Base-by-base conservation (phyloP, 2,329 filamentous ascomycete species). In the Cladorrhinum sp. region DNA sequence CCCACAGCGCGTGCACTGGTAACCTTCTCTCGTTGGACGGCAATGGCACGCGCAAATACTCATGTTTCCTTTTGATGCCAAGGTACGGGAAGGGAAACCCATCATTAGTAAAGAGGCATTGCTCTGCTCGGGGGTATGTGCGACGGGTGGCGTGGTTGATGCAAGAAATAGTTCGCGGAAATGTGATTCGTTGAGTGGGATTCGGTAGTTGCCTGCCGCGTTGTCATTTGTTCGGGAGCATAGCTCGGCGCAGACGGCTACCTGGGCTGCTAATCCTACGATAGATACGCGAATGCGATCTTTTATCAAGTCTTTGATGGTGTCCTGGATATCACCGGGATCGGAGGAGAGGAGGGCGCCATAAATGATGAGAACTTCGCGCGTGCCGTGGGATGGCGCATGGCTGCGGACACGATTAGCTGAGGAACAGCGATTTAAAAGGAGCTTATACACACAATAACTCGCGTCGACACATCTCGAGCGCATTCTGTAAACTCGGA, bases 271-370 rank as follows among this genome's bases (percentile, higher is more conserved):
- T 45, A 99, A 84, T 0, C 95, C 95, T 58, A 99, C 90, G 57
- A 99, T 86, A 48, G 89, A 89, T 10, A 97, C 92, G 16, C 92
- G 87, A 68, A 99, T 92, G 60, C 88, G 87, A 75, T 98, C 92
- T 65, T 82, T 79, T 45, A 96, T 85, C 27, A 97, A 88, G 36
- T 84, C 84, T 54, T 81, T 79, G 70, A 98, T 92, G 0, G 93
- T 98, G 67, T 92, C 86, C 77, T 96, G 91, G 61, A 99, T 97
- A 73, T 99, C 95, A 62, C 93, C 92, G 0, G 95, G 95, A 70
- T 99, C 95, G 67, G 90, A 90, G 32, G 92, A 93, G 48, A 96
- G 83, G 6, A 99, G 82, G 10, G 93, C 93, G 41, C 95, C 95
- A 72, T 95, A 96, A 53, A 98, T 85, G 61, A 99, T 86, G 36